Percentiles rank a stretch among this genome's conserved stretches.
Conservation (phyloP, 2,329 filamentous ascomycete species). For the Arthrinium phaeospermum region DNA sequence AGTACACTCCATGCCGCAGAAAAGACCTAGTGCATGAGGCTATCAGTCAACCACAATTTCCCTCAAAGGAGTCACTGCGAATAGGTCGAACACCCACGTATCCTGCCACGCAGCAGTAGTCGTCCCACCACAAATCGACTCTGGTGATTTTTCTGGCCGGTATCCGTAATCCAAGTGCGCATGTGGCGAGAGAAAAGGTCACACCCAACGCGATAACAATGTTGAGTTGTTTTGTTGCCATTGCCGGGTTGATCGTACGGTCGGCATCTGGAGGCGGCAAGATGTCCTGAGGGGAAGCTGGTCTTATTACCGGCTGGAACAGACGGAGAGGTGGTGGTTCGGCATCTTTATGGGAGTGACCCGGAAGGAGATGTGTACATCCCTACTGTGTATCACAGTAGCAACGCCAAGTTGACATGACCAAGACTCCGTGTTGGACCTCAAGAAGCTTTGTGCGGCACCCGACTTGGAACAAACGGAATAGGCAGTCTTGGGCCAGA, state of each 20-base stretch:
- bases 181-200: not conserved
- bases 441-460: not conserved
- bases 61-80: not conserved
- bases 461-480: not conserved
- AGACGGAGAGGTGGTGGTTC: not conserved
- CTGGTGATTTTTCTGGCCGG: not conserved
- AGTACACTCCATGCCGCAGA: not conserved
- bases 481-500: not conserved
- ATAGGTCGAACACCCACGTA: not conserved
- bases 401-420: not conserved
- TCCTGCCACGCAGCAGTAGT: not conserved
- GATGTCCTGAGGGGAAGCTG: not conserved
- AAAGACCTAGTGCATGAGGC: not conserved
- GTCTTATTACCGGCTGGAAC: not conserved
- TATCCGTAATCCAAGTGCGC: not conserved
- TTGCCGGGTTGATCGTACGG: not conserved
- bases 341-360: not conserved
- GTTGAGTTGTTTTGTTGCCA: not conserved
- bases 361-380: not conserved
- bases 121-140: slow-evolving; percentile 9
- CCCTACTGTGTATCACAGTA: not conserved
- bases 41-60: not conserved
- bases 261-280: not conserved
- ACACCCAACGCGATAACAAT: slow-evolving; percentile 1
- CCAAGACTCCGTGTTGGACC: not conserved